Evolutionary conservation across 2,329 filamentous ascomycete species (phyloP).

Genomic region (Alternaria triticina): DNA sequence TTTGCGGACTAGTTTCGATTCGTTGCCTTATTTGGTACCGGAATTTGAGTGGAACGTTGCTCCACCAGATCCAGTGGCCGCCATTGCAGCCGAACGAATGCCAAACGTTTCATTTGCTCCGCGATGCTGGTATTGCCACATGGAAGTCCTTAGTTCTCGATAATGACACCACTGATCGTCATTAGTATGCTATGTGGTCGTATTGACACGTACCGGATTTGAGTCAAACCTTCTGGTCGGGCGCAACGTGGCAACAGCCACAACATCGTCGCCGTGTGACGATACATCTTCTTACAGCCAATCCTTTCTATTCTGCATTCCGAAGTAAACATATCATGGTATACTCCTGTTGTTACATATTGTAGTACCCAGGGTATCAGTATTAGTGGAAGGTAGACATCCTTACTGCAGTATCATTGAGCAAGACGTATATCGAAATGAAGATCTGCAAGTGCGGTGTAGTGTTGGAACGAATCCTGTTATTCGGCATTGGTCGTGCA

Average conservation of each 20-base stretch:
- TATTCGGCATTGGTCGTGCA: neutral
- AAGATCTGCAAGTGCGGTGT: neutral
- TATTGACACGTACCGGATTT: neutral
- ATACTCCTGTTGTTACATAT: neutral
- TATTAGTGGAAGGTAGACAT: neutral
- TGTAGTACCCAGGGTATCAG: neutral
- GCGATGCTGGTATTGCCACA: neutral
- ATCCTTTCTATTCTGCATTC: neutral
- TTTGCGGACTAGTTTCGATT: conserved; percentile 16
- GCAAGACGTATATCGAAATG: neutral
- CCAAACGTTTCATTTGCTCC: neutral
- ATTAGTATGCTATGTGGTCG: neutral
- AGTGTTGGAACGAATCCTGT: neutral
- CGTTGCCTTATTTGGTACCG: conserved; percentile 1
- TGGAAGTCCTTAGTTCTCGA: neutral
- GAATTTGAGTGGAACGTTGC: conserved; percentile 8
- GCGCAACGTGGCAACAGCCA: conserved; percentile 25
- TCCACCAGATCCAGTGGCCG: neutral
- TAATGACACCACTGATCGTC: neutral
- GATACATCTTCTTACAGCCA: conserved; percentile 1
- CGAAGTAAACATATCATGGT: neutral
- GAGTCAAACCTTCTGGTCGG: neutral
- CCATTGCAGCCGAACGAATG: neutral
- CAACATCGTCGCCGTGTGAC: conserved; percentile 14
- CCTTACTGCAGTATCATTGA: neutral